phyloP scores from a whole-genome alignment of 495 filamentous ascomycete genomes.

The Hypoxylon trugodes region DNA sequence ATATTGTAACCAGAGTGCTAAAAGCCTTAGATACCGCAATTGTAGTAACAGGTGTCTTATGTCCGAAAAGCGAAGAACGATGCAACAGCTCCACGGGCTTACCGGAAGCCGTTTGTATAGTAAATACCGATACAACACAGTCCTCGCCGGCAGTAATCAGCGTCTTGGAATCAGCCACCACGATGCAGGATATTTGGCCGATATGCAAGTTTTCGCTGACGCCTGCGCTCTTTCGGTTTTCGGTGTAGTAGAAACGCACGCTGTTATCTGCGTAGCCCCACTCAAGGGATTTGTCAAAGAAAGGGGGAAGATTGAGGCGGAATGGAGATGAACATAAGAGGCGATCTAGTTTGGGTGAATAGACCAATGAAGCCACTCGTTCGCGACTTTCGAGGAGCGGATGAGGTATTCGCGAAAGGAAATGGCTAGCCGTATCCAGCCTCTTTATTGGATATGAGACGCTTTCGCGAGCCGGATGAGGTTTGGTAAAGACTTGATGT shows the following conservation, averaged over 20 bases:
- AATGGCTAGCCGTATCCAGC: slow-evolving; percentile 80
- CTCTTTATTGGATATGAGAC: slow-evolving; percentile 66
- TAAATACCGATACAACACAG: slow-evolving; percentile 88
- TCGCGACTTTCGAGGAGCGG: slow-evolving; percentile 84
- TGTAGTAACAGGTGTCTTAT: slow-evolving; percentile 78
- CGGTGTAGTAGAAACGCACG: slow-evolving; percentile 85
- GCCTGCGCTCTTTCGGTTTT: slow-evolving; percentile 73
- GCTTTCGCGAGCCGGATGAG: slow-evolving; percentile 78
- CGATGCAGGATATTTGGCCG: slow-evolving; percentile 80
- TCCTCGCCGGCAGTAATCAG: slow-evolving; percentile 91
- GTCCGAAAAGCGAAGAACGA: slow-evolving; percentile 85
- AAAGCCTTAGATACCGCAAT: slow-evolving; percentile 89
- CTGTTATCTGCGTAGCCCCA: slow-evolving; percentile 96
- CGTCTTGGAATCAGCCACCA: slow-evolving; percentile 88
- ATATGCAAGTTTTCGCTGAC: slow-evolving; percentile 94
- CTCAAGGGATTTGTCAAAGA: slow-evolving; percentile 89
- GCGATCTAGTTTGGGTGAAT: slow-evolving; percentile 80
- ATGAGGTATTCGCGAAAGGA: slow-evolving; percentile 80
- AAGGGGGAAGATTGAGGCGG: slow-evolving; percentile 84
- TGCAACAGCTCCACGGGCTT: slow-evolving; percentile 82
- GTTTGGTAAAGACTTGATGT: slow-evolving; percentile 86
- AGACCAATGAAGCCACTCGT: slow-evolving; percentile 78
- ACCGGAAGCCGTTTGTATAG: slow-evolving; percentile 59
- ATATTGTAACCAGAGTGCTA: slow-evolving; percentile 82
- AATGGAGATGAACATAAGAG: slow-evolving; percentile 85